Percentiles rank a stretch among this genome's conserved stretches.
Evolutionary conservation across 371 early-diverging fungal species (phyloP).

Genomic region (Lichtheimia corymbifera): DNA sequence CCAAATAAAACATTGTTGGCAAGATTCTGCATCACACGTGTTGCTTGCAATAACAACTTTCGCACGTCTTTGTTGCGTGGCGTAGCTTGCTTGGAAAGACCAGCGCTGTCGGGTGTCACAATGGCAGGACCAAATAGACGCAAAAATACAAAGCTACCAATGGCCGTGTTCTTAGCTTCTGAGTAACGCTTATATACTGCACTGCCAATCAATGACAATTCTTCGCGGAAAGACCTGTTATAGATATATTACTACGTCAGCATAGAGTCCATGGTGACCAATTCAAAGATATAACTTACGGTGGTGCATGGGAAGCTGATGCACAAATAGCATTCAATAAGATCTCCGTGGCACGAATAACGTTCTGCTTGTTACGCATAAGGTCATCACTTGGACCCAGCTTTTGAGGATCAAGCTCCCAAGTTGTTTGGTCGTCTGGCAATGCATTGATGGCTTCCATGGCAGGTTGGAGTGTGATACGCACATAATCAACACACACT

Average conservation of each 20-base stretch:
- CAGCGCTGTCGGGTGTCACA: conserved; percentile 76
- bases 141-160: conserved; percentile 92
- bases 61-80: conserved; percentile 48
- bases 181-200: conserved; percentile 82
- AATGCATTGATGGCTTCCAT: conserved; percentile 56
- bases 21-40: conserved; percentile 93
- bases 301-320: conserved; percentile 69
- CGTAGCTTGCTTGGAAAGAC: conserved; percentile 37
- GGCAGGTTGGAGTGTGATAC: conserved; percentile 75
- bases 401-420: conserved; percentile 85
- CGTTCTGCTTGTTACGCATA: conserved; percentile 74
- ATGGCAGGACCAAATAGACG: conserved; percentile 94
- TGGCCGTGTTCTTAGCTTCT: conserved; percentile 82
- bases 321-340: conserved; percentile 81
- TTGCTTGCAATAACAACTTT: conserved; percentile 83
- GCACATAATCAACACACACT: conserved; percentile 80
- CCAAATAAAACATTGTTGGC: conserved; percentile 94
- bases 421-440: conserved; percentile 51
- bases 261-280: not conserved
- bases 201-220: conserved; percentile 72
- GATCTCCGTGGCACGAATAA: conserved; percentile 71
- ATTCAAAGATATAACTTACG: conserved; percentile 13
- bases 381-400: conserved; percentile 61
- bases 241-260: conserved; percentile 22
- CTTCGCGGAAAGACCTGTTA: conserved; percentile 64